Conservation (phyloP, 345 rosid genomes). For the Atalantia buxifolia region DNA sequence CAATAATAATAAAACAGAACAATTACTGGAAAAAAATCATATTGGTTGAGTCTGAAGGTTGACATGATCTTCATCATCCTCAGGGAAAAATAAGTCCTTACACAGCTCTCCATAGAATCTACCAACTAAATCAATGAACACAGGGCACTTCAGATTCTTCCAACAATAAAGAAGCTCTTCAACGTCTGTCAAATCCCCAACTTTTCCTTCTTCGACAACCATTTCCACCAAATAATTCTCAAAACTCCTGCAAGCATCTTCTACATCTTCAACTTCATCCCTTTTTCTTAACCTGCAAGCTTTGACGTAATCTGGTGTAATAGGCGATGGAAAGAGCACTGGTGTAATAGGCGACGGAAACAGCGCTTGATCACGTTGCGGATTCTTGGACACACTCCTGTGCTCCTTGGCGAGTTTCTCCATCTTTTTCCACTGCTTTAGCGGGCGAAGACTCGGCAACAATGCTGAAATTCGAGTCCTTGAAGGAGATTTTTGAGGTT, state of each 20-base stretch:
- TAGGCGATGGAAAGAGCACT: constrained; percentile 42
- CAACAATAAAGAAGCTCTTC: constrained; percentile 86
- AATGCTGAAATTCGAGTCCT: constrained; percentile 3
- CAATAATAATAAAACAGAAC: background rate
- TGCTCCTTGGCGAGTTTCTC: constrained; percentile 30
- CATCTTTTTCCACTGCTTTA: constrained; percentile 29
- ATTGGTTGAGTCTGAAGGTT: background rate
- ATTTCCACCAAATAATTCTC: constrained; percentile 83
- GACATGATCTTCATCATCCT: background rate
- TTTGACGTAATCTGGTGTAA: constrained; percentile 42
- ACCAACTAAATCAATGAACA: constrained; percentile 66
- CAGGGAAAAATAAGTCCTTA: constrained; percentile 46
- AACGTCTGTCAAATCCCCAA: constrained; percentile 67
- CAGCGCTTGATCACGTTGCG: constrained; percentile 16
- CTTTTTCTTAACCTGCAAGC: constrained; percentile 17
- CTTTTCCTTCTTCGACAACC: constrained; percentile 75
- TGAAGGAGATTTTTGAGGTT: constrained; percentile 18
- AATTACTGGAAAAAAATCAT: background rate
- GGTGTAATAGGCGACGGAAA: constrained; percentile 57
- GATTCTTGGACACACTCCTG: constrained; percentile 22
- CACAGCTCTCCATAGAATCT: constrained; percentile 87
- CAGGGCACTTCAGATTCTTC: constrained; percentile 79
- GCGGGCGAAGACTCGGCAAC: constrained; percentile 24
- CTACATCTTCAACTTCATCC: constrained; percentile 31
- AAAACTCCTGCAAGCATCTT: constrained; percentile 80